A percentile compares a stretch with the other conserved stretches of the same genome.
phyloP scores from a whole-genome alignment of 331 rosid genomes.

The Malus hybrid region DNA sequence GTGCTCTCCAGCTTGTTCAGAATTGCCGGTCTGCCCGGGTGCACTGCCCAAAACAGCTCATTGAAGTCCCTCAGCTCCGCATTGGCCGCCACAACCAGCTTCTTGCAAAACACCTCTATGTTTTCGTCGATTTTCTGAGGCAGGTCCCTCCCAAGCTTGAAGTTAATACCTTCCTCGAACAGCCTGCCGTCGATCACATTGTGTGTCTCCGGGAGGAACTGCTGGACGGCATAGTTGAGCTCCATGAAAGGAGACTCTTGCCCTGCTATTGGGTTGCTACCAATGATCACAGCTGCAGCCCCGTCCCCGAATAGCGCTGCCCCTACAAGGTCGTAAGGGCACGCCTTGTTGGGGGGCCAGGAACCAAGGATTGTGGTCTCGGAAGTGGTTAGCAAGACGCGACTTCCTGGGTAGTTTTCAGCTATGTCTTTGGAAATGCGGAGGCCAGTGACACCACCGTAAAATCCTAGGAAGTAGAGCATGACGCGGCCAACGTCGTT shows the following conservation, averaged over 20 bases:
- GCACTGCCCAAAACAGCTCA: conserved; percentile 92
- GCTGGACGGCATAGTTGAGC: conserved; percentile 58
- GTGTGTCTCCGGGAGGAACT: conserved; percentile 70
- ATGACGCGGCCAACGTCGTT: conserved; percentile 62
- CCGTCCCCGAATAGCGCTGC: conserved; percentile 95
- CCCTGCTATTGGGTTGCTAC: conserved; percentile 44
- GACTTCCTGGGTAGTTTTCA: conserved; percentile 83
- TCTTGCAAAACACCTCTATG: conserved; percentile 75
- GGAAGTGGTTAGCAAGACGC: conserved; percentile 64
- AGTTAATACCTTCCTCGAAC: conserved; percentile 81
- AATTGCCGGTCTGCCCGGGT: conserved; percentile 92
- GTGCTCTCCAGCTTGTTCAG: conserved; percentile 59
- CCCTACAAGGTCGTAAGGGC: conserved; percentile 92
- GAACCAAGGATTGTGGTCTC: conserved; percentile 97
- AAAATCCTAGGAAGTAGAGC: conserved; percentile 90
- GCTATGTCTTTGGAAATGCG: conserved; percentile 94
- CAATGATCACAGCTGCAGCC: conserved; percentile 78
- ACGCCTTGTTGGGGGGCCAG: conserved; percentile 66
- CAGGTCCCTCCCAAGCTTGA: conserved; percentile 84
- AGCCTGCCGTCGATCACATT: conserved; percentile 70
- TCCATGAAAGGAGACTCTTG: conserved; percentile 82
- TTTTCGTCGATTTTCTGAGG: conserved; percentile 80
- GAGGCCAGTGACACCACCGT: conserved; percentile 87
- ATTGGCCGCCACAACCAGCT: conserved; percentile 37
- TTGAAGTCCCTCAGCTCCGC: conserved; percentile 40